Conservation (phyloP, 192 early-diverging fungal genomes). For the Phycomyces blakesleeanus region DNA sequence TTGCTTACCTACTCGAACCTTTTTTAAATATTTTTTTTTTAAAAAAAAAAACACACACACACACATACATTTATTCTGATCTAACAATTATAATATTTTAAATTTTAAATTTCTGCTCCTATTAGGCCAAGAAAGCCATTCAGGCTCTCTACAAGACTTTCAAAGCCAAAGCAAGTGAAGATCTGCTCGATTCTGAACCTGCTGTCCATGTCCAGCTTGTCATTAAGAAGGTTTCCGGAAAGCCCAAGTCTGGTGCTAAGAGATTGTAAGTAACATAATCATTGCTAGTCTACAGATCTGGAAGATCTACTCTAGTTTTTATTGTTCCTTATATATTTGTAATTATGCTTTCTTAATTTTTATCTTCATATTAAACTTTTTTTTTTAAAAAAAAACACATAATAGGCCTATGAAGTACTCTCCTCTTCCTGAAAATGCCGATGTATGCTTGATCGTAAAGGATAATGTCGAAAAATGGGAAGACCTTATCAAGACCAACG, state of each 20-base stretch:
- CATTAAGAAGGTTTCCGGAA: conserved; percentile 20
- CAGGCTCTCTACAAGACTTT: conserved; percentile 18
- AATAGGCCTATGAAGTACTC: conserved; percentile 66
- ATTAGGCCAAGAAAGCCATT: conserved; percentile 23
- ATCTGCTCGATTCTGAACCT: conserved; percentile 18
- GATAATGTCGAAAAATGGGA: conserved; percentile 73
- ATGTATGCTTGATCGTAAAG: conserved; percentile 91
- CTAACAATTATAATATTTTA: too few species aligned
- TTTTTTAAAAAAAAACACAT: too few species aligned
- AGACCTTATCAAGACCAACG: conserved; percentile 57
- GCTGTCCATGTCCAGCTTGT: conserved; percentile 10
- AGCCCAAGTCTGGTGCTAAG: conserved; percentile 7
- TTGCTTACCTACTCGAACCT: too few species aligned
- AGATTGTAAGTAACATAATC: conserved; percentile 19
- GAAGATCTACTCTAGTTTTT: too few species aligned
- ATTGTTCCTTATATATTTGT: too few species aligned
- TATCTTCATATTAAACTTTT: too few species aligned
- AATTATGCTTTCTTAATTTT: too few species aligned
- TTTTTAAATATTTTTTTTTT: too few species aligned
- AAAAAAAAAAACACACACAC: too few species aligned
- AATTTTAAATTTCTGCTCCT: too few species aligned
- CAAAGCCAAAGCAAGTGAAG: conserved; percentile 6
- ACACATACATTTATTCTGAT: too few species aligned
- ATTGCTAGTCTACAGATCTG: too few species aligned
- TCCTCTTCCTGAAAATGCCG: conserved; percentile 52